Evolutionary conservation across 2,329 filamentous ascomycete genomes (phyloP), one percentile per base, ranked within the genome.

Genomic region (Colletotrichum siamense): DNA sequence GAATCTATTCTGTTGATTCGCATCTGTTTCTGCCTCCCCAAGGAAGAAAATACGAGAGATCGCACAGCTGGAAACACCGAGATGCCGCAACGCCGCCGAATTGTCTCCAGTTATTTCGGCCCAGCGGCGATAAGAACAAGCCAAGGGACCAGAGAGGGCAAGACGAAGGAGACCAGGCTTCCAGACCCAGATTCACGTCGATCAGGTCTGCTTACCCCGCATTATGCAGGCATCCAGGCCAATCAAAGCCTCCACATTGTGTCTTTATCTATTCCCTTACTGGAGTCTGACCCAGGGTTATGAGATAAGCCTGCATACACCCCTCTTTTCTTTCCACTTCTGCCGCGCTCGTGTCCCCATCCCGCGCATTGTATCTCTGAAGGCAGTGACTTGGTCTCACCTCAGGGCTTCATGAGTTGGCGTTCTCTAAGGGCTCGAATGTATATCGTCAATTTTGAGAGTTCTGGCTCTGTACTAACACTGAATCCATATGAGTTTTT

Each of bases 171-270:
- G 15, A 22, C 18, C 49, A 16, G 26, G 39, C 32, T 39, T 69
- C 44, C 57, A 36, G 73, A 49, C 73, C 63, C 44, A 30, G 57
- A 65, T 52, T 22, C 57, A 36, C 44, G 44, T 32, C 34, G 64
- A 73, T 61, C 64, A 6, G 8, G 57, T 24, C 22, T n/a, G 34
- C 49, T 13, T 34, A 69, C 73, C 73, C 73, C 73, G 73, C 73
- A 73, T 69, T 65, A 55, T 65, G 57, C 57, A 59, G 28, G 32
- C 26, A 30, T 32, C 22, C 16, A 16, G 34, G 6, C 73, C 73
- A 76, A 76, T 69, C 15, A 69, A n/a, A 18, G 13, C 7, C 22
- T n/a, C 5, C 49, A 30, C n/a, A 12, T 44, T 32, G 55, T 52
- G 55, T 49, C 36, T 69, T 30, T 76, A 69, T 76, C 73, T 69